Conservation (phyloP, 768 basidiomycete species). For the Mycena crocata region DNA sequence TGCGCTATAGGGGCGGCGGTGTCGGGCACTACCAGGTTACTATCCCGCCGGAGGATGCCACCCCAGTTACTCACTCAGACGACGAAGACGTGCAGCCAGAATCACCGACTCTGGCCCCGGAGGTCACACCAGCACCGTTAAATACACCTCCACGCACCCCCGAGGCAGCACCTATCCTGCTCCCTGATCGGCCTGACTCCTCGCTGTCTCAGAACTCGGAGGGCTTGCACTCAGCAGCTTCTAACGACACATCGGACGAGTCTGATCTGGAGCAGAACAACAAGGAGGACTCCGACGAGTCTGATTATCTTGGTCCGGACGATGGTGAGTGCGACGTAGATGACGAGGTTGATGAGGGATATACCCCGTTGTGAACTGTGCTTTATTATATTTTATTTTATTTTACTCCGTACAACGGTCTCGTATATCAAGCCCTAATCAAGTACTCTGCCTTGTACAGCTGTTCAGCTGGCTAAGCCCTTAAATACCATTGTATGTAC, state of each 20-base stretch:
- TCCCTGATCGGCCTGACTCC: too few relatives aligned
- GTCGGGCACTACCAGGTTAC: slow-evolving; percentile 2
- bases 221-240: too few relatives aligned
- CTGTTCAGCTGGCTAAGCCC: too few relatives aligned
- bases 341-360: not conserved
- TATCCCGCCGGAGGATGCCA: not conserved
- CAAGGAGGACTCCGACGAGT: not conserved
- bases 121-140: too few relatives aligned
- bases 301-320: not conserved
- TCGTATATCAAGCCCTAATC: too few relatives aligned
- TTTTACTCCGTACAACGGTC: too few relatives aligned
- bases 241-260: not conserved
- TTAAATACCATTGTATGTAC: too few relatives aligned
- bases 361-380: not conserved
- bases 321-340: not conserved
- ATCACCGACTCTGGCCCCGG: not conserved
- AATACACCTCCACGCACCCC: too few relatives aligned
- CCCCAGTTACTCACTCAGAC: not conserved
- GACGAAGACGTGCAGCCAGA: not conserved
- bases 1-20: not conserved
- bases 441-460: too few relatives aligned
- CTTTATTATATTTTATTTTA: too few relatives aligned
- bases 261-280: not conserved
- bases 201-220: not conserved
- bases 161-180: too few relatives aligned